A percentile compares a stretch with the other conserved stretches of the same genome.
Evolutionary conservation across 495 filamentous ascomycete genomes (phyloP).

Genomic region (Hypoxylon subgilvum): DNA sequence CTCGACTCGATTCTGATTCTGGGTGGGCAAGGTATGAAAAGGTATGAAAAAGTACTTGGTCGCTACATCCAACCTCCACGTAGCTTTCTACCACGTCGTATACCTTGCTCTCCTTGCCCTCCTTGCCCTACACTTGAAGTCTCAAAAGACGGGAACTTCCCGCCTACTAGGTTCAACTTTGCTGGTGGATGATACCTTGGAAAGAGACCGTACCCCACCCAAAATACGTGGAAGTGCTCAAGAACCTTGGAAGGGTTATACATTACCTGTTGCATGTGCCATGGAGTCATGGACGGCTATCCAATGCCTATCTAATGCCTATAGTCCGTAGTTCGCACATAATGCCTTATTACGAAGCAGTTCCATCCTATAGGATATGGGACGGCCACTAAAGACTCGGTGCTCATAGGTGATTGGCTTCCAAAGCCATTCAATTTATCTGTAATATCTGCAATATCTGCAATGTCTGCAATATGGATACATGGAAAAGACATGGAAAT

Average conservation of each 20-base stretch:
- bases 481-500: neutral
- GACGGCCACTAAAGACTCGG: slow-evolving; percentile 3
- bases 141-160: slow-evolving; percentile 27
- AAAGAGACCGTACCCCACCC: slow-evolving; percentile 21
- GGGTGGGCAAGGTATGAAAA: too few species aligned
- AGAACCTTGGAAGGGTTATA: slow-evolving; percentile 31
- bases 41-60: too few species aligned
- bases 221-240: slow-evolving; percentile 27
- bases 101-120: too few species aligned
- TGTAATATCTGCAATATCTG: neutral
- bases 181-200: too few species aligned
- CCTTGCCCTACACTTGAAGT: neutral
- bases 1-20: too few species aligned
- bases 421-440: slow-evolving; percentile 33
- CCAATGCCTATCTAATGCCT: too few species aligned
- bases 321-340: slow-evolving; percentile 5
- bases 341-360: slow-evolving; percentile 13
- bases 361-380: slow-evolving; percentile 15
- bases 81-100: too few species aligned
- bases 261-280: slow-evolving; percentile 18
- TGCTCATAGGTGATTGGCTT: slow-evolving; percentile 5
- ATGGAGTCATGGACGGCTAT: too few species aligned
- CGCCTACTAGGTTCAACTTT: too few species aligned
- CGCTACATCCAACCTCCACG: neutral
- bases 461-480: neutral